A percentile compares a stretch with the other conserved stretches of the same genome.
Conservation (phyloP, 2,329 filamentous ascomycete genomes). For the Sarocladium oryzae region DNA sequence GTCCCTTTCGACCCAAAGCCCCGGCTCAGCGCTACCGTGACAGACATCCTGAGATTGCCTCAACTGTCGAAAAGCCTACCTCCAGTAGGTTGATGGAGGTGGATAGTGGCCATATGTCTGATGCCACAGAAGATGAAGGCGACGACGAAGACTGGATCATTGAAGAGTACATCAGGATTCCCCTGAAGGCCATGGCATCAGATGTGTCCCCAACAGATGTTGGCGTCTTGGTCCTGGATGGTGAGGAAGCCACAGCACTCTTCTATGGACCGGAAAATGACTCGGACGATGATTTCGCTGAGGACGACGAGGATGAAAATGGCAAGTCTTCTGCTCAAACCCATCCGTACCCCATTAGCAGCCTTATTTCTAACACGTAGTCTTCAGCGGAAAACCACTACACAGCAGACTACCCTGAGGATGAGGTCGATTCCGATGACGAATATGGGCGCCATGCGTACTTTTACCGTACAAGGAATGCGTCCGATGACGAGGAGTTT, state of each 20-base stretch:
- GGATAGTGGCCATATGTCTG: slow-evolving; percentile 28
- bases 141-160: slow-evolving; percentile 55
- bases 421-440: slow-evolving; percentile 64
- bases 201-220: slow-evolving; percentile 44
- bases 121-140: slow-evolving; percentile 37
- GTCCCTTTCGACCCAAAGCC: slow-evolving; percentile 49
- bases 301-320: slow-evolving; percentile 61
- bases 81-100: slow-evolving; percentile 16
- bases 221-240: slow-evolving; percentile 50
- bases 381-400: slow-evolving; percentile 67
- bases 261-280: slow-evolving; percentile 55
- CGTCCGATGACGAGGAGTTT: slow-evolving; percentile 50
- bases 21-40: slow-evolving; percentile 49
- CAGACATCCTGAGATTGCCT: slow-evolving; percentile 39
- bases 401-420: slow-evolving; percentile 72
- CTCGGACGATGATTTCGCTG: slow-evolving; percentile 53
- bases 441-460: slow-evolving; percentile 48
- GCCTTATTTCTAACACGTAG: slow-evolving; percentile 6
- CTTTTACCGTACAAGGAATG: slow-evolving; percentile 44
- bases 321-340: slow-evolving; percentile 32
- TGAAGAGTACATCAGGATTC: slow-evolving; percentile 58
- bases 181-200: slow-evolving; percentile 40
- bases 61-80: slow-evolving; percentile 6
- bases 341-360: neutral
- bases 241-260: slow-evolving; percentile 50